Evolutionary conservation across 805 yeast genomes (phyloP).

Genomic region (Candida loeiensis): DNA sequence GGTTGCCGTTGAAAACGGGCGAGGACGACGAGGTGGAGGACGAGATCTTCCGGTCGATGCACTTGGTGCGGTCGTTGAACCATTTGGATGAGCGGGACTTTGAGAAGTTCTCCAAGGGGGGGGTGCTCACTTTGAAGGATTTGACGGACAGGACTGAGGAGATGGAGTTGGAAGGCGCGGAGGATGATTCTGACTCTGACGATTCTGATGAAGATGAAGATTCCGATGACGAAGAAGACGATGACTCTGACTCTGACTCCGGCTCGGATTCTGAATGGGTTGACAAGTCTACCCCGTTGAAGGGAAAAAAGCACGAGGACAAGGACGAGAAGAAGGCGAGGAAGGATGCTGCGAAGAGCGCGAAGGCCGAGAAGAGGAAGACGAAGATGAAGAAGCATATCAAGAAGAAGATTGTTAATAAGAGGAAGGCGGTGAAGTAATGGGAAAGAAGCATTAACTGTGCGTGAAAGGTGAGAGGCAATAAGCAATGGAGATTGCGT

Average conservation of each 20-base stretch:
- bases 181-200: no score
- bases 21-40: constrained; percentile 63
- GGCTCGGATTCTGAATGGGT: constrained; percentile 39
- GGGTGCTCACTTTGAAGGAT: constrained; percentile 71
- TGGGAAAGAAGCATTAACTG: neutral
- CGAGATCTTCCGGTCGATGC: constrained; percentile 79
- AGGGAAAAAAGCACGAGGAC: constrained; percentile 78
- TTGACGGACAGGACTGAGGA: constrained; percentile 36
- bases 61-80: constrained; percentile 73
- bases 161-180: no score
- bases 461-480: no score
- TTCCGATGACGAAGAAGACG: constrained; percentile 23
- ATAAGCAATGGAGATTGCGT: no score
- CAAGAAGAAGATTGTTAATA: constrained; percentile 67
- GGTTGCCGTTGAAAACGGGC: constrained; percentile 56
- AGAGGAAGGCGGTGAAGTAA: constrained; percentile 32
- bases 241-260: constrained; percentile 29
- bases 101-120: constrained; percentile 71
- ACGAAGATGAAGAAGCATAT: constrained; percentile 79
- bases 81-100: constrained; percentile 89
- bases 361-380: constrained; percentile 73
- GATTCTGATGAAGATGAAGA: constrained; percentile 20
- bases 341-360: constrained; percentile 72
- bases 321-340: constrained; percentile 73
- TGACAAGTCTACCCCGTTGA: constrained; percentile 37